Evolutionary conservation across 2,329 filamentous ascomycete species (phyloP), one percentile per base, ranked within the genome.

Genomic region (Penicillium sp.): DNA sequence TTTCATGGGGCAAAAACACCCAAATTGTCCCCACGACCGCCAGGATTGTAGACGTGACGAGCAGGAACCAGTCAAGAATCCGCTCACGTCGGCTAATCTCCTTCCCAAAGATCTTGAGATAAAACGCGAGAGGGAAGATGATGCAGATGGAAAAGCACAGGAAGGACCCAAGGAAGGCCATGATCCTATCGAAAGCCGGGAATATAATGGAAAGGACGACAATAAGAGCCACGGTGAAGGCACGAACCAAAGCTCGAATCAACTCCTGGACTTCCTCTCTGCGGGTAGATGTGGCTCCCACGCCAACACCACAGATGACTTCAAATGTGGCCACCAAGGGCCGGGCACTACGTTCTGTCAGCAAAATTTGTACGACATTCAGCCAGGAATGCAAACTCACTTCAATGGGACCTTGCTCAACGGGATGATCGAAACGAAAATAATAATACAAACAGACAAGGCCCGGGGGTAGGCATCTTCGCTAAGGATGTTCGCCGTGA

Each of bases 111-210:
- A 97, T 85, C 75, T 92, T 96, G 54, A 97, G 77, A 69, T 97
- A 92, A 70, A 99, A 97, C 4, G 87, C 83, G 29, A 96, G 78
- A 0, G 93, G 94, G 49, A 99, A 80, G 73, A 96, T 92, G 62
- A 97, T 87, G 75, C 93, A 97, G 62, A 97, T 95, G 18, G 90
- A 90, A 66, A 96, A 96, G 76, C 93, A 97, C 15, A 96, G 82
- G 3, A 92, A 89, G 37, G 89, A 90, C 12, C 94, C 93, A 77
- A 97, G 86, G 58, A 96, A 87, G 4, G 89, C 89, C 87, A 96
- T 96, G 68, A 96, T 92, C 50, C 87, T 87, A 70, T 96, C 92
- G 68, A 96, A 96, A 0, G 85, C 84, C 0, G 92, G 92, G 67
- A 88, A 84, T 2, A 88, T 62, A 41, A 89, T 84, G 6, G 92